A percentile compares a stretch with the other conserved stretches of the same genome.
phyloP scores from a whole-genome alignment of 768 basidiomycete genomes.

The Phaeolepiota aurea region DNA sequence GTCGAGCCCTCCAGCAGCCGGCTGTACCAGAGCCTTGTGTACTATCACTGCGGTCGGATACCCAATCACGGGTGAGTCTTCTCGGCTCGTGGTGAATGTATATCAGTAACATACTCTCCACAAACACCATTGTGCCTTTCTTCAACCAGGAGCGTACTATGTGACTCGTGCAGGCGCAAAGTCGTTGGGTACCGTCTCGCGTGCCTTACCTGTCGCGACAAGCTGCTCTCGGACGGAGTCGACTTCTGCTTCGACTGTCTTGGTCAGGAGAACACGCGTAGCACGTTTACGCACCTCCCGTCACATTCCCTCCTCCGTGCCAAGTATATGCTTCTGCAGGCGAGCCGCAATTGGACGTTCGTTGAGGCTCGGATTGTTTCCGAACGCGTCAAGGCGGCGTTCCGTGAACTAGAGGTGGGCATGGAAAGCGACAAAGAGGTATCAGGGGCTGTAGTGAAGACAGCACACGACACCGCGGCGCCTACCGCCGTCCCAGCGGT shows the following conservation, averaged over 20 bases:
- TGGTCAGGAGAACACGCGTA: too few relatives aligned
- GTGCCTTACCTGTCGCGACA: conserved; percentile 7
- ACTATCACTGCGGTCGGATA: background rate
- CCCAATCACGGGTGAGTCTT: background rate
- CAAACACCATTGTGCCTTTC: background rate
- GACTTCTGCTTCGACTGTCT: conserved; percentile 3
- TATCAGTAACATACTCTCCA: background rate
- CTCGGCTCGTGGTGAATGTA: background rate
- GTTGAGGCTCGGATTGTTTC: background rate
- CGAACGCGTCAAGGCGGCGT: background rate
- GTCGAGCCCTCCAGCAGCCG: background rate
- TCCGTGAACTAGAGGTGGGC: background rate
- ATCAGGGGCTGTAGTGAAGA: background rate
- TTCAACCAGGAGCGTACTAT: too few relatives aligned
- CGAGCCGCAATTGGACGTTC: background rate
- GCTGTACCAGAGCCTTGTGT: background rate
- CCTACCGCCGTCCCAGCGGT: background rate
- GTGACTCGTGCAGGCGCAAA: conserved; percentile 4
- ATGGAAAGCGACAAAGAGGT: background rate
- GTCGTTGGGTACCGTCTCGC: conserved; percentile 5
- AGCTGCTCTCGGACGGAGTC: background rate
- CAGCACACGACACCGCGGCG: background rate
- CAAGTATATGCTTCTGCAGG: background rate
- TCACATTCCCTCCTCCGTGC: conserved; percentile 1
- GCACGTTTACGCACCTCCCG: background rate